phyloP scores from a whole-genome alignment of 2,329 filamentous ascomycete species.

The Botryosphaeria dothidea region DNA sequence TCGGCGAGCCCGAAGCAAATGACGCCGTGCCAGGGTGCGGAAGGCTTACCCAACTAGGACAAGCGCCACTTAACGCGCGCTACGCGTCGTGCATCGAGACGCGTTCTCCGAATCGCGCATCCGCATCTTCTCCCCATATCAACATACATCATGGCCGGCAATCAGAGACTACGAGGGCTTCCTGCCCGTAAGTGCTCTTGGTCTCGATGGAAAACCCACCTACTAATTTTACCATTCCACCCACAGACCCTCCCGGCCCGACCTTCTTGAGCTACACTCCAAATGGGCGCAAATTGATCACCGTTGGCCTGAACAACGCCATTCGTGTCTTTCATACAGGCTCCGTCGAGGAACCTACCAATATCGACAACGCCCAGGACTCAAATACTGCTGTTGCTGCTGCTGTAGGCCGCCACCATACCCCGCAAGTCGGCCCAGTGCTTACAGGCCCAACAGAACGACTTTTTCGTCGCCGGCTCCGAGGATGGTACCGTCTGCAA shows the following conservation, averaged over 20 bases:
- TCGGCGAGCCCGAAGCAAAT: neutral
- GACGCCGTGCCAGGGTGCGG: neutral
- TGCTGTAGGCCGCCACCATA: conserved; percentile 48
- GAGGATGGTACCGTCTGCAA: conserved; percentile 96
- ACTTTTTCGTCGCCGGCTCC: conserved; percentile 84
- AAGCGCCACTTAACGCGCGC: conserved; percentile 2
- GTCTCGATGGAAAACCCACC: neutral
- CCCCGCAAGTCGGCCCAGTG: neutral
- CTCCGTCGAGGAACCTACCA: conserved; percentile 87
- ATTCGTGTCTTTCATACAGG: conserved; percentile 91
- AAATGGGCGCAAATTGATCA: conserved; percentile 82
- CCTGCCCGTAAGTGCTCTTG: conserved; percentile 34
- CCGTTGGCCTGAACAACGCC: conserved; percentile 89
- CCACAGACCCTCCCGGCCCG: conserved; percentile 74
- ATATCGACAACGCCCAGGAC: conserved; percentile 88
- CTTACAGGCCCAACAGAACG: conserved; percentile 52
- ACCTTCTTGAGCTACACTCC: conserved; percentile 90
- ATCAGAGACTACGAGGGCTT: conserved; percentile 29
- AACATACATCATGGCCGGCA: conserved; percentile 24
- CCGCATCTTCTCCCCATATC: neutral
- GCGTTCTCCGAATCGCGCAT: neutral
- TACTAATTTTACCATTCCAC: neutral
- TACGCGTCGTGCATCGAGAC: conserved; percentile 9
- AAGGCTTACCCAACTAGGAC: neutral
- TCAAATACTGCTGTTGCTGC: conserved; percentile 79